Evolutionary conservation across 78 protist genomes (phyloP).

Genomic region (Emiliania huxleyi): DNA sequence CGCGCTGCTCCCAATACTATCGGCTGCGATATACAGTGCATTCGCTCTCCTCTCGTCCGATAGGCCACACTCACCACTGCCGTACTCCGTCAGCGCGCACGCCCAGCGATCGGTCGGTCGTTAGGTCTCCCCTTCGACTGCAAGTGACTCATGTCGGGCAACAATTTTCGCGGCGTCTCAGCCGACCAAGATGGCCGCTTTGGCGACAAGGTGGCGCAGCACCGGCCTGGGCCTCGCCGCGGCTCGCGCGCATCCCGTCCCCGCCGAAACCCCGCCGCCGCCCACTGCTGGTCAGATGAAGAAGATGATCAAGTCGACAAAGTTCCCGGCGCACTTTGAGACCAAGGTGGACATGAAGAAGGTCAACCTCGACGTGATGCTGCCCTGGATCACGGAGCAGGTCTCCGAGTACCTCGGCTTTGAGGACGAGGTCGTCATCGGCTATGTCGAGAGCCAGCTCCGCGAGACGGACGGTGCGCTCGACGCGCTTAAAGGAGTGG

Average conservation of each 20-base stretch:
- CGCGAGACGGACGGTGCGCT: not conserved
- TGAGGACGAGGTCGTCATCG: slow-evolving; percentile 60
- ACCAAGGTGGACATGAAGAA: slow-evolving; percentile 50
- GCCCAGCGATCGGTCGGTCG: no score
- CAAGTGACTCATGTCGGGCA: not conserved
- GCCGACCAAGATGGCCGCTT: slow-evolving; percentile 77
- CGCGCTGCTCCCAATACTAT: no score
- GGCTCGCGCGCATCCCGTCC: not conserved
- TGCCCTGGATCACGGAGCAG: slow-evolving; percentile 50
- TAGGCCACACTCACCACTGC: no score
- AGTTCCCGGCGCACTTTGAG: slow-evolving; percentile 55
- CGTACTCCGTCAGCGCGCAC: no score
- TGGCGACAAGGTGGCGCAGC: slow-evolving; percentile 71
- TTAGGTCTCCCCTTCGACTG: no score
- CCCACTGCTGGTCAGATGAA: not conserved
- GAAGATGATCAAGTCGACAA: slow-evolving; percentile 60
- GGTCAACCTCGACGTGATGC: slow-evolving; percentile 45
- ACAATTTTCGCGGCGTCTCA: slow-evolving; percentile 54
- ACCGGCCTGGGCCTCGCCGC: not conserved
- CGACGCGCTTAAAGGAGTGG: no score
- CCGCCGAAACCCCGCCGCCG: not conserved
- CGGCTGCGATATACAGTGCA: no score
- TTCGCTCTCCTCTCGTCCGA: no score
- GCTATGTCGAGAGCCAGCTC: not conserved
- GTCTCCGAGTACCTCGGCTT: slow-evolving; percentile 38